Evolutionary conservation across 768 basidiomycete species (phyloP), one percentile per base, ranked within the genome.

Genomic region (Leucocoprinus leucothites): DNA sequence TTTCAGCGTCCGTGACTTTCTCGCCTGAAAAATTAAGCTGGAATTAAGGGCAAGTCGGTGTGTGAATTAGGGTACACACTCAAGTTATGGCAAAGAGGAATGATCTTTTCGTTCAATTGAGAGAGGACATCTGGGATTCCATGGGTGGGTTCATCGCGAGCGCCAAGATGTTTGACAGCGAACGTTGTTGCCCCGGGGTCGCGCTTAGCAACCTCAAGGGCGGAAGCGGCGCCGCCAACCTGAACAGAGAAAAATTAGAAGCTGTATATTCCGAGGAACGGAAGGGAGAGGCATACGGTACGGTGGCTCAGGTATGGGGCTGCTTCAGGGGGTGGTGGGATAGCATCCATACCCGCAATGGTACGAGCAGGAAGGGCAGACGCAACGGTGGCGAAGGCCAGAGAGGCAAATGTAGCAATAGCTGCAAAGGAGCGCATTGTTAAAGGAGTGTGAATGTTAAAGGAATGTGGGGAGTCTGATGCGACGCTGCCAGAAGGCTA

Each of bases 371-470:
- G 56, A 56, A 35, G 59, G 51, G 25, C 58, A 31, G 31, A 57
- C 19, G 38, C 47, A 19, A 47, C 43, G 6, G 56, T 25, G 9
- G 35, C 52, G 21, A 45, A 44, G 21, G 46, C 60, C 25, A 61
- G 56, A 5, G 60, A 58, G 7, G 57, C 46, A 40, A 65, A 50
- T 40, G 61, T 60, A 5, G 61, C 61, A 21, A 67, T 50, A 40
- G 36, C 28, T 3, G 43, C 24, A 36, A 57, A 45, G 28, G 49
- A 51, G 26, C 40, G 48, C 54, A 48, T 56, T 43, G 34, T 31
- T 11, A 35, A 56, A 41, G 13, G 34, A 31, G 11, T 31, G 31
- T 31, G 31, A 11, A 11, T 31, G 31, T 31, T 11, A 24, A 22
- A 43, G n/a, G 47, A 36, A 9, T 42, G 48, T 49, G 54, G 51